Conservation (phyloP, 306 rosid species). For the Pterocarpus macrocarpus region DNA sequence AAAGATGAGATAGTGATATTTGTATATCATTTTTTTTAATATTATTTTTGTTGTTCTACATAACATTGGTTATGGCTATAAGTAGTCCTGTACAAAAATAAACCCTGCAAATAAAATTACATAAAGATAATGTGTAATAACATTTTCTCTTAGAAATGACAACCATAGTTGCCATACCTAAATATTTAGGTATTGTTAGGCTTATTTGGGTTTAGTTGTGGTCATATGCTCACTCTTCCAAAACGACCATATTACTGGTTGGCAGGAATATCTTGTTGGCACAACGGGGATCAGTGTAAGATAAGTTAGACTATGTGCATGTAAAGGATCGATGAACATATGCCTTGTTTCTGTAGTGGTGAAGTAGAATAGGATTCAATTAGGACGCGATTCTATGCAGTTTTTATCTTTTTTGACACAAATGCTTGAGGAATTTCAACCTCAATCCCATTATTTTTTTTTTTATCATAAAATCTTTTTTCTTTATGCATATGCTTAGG, state of each 20-base stretch:
- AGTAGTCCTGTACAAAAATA: background rate
- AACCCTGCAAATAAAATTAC: background rate
- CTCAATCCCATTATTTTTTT: slow-evolving; percentile 2
- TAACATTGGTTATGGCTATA: background rate
- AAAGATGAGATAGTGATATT: no score
- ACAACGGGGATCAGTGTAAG: background rate
- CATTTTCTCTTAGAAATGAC: background rate
- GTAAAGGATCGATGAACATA: background rate
- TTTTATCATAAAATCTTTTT: background rate
- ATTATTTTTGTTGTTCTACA: background rate
- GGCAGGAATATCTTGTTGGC: background rate
- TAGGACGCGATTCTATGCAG: background rate
- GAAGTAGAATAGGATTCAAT: background rate
- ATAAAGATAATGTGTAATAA: background rate
- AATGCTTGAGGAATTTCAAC: background rate
- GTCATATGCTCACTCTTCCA: background rate
- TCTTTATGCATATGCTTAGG: background rate
- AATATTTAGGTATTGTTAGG: slow-evolving; percentile 19
- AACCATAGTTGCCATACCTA: slow-evolving; percentile 17
- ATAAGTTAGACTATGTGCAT: background rate
- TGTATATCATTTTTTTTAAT: background rate
- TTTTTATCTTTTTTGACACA: background rate
- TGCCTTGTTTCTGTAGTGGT: background rate
- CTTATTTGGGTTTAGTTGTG: background rate
- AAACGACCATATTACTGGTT: slow-evolving; percentile 6